These are phyloP conservation scores for Cinchona pubescens DNA, from an alignment of 257 asterid genomes.

Conservation along the genomic window DNA sequence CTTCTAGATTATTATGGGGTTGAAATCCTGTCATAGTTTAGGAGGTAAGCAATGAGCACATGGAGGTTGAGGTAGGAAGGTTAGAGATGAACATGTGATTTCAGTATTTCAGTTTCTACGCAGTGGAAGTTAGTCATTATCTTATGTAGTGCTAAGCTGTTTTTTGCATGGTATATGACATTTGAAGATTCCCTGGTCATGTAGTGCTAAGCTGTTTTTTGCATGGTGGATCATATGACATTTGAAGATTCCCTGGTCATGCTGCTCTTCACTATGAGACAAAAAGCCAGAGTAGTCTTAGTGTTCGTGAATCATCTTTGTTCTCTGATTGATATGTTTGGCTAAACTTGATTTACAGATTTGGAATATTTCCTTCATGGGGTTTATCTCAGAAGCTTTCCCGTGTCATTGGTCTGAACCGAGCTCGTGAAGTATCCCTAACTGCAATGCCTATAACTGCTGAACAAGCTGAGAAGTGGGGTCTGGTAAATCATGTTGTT, in stretches of 20 bases:
- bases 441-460: slow-evolving; percentile 68
- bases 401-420: slow-evolving; percentile 73
- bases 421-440: slow-evolving; percentile 85
- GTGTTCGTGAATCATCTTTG: not conserved
- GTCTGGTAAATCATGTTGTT: slow-evolving; percentile 87
- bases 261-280: not conserved
- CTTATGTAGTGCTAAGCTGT: not conserved
- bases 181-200: not conserved
- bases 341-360: slow-evolving; percentile 42
- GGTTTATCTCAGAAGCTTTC: slow-evolving; percentile 96
- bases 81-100: not conserved
- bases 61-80: not conserved
- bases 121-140: not conserved
- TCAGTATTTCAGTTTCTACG: not conserved
- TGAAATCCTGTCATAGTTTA: not conserved
- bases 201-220: not conserved
- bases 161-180: not conserved
- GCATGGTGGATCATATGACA: not conserved
- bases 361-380: slow-evolving; percentile 98
- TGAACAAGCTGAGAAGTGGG: slow-evolving; percentile 93
- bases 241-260: not conserved
- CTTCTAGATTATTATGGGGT: not conserved
- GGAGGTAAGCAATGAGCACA: not conserved
- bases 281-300: not conserved
- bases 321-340: not conserved